Evolutionary conservation across 2,329 filamentous ascomycete genomes (phyloP), one percentile per base, ranked within the genome.

Genomic region (Paramyrothecium sp.): DNA sequence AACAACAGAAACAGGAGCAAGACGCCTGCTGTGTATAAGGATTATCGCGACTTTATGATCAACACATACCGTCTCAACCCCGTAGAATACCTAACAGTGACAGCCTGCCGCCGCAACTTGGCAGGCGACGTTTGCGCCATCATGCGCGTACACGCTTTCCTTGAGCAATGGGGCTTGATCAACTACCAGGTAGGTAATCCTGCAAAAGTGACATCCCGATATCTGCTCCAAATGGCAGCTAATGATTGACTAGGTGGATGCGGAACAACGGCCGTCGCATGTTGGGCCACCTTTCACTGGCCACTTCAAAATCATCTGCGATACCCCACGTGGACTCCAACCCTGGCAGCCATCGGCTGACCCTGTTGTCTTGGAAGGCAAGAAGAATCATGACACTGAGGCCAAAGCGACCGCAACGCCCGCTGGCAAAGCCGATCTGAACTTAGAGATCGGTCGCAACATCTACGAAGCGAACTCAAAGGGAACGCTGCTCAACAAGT

Each of bases 1-100:
- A 99, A 99, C 79, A 94, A 88, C 73, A 87, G 95, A 59, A 99
- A 99, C 76, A 89, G 95, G 68, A 98, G 95, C 86, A 99, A 99
- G 79, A 99, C 95, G 0, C 90, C 92, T 1, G 89, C 92, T 52
- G 91, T 98, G 21, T 99, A 99, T 81, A 98, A 98, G 76, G 95
- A 99, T 71, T 99, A 99, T 75, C 89, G 95, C 65, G 95, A 99
- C 71, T 99, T 99, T 71, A 99, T 99, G 95, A 92, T 99, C 78
- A 99, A 99, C 78, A 98, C 95, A 16, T 99, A 99, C 76, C 89
- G 95, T 41, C 80, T 99, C 56, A 99, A 98, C 71, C 95, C 95
- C 5, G 85, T 92, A 55, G 95, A 99, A 74, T 99, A 99, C 70
- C 82, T 99, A 56, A 99, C 95, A 5, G 94, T 99, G 55, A 99